These are phyloP conservation scores for Amoeboaphelidium protococcarum DNA, from an alignment of 371 early-diverging fungal species.

Conservation along the genomic window DNA sequence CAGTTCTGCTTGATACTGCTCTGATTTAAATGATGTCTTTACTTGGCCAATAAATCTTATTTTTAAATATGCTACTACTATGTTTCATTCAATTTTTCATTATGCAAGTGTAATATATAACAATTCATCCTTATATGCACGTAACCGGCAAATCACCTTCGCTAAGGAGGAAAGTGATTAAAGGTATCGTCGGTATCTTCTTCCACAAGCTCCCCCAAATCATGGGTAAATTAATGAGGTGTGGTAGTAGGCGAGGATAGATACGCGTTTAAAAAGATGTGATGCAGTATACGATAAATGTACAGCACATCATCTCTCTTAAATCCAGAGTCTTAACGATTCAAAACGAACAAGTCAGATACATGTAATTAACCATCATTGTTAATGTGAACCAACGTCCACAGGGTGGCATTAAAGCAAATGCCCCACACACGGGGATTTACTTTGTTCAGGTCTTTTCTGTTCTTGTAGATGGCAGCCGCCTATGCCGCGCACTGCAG, in stretches of 20 bases:
- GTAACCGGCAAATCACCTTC: too few species aligned
- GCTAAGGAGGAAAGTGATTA: too few species aligned
- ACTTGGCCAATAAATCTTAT: too few species aligned
- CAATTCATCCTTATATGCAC: too few species aligned
- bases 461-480: neutral
- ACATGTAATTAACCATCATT: neutral
- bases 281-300: neutral
- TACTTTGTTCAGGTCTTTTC: neutral
- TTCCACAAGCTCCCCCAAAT: too few species aligned
- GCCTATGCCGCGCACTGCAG: neutral
- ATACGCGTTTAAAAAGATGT: neutral
- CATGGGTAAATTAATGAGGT: too few species aligned
- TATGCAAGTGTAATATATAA: too few species aligned
- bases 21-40: too few species aligned
- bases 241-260: neutral
- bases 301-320: neutral
- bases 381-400: neutral
- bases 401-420: neutral
- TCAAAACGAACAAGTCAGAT: neutral
- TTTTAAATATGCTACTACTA: too few species aligned
- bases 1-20: too few species aligned
- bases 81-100: too few species aligned
- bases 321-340: neutral
- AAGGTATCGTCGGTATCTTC: too few species aligned
- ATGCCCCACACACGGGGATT: neutral